These are phyloP conservation scores for Fistulina hepatica DNA, from an alignment of 1,284 basidiomycete genomes.

Conservation along the genomic window DNA sequence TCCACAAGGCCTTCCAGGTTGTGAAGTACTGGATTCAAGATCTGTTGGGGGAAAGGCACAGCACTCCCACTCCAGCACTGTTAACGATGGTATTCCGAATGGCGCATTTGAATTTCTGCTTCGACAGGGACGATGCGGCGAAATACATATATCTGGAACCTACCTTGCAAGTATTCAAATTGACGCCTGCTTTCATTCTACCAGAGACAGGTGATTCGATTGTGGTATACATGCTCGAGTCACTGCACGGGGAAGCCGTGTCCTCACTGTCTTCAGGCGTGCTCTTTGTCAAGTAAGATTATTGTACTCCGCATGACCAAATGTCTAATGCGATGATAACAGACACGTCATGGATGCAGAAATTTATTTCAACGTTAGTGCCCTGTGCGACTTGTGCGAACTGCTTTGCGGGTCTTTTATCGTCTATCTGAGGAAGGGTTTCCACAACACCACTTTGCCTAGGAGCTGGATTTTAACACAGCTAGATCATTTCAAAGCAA, in stretches of 20 bases:
- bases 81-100: slow-evolving; percentile 6
- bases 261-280: slow-evolving; percentile 19
- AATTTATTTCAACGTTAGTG: slow-evolving; percentile 28
- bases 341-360: slow-evolving; percentile 28
- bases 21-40: slow-evolving; percentile 32
- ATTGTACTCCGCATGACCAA: slow-evolving; percentile 16
- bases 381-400: slow-evolving; percentile 38
- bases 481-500: slow-evolving; percentile 18
- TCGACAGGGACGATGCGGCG: slow-evolving; percentile 11
- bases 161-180: no score
- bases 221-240: slow-evolving; percentile 27
- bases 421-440: slow-evolving; percentile 20
- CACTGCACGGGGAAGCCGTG: slow-evolving; percentile 15
- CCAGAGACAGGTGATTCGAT: slow-evolving; percentile 23
- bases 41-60: slow-evolving; percentile 23
- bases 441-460: slow-evolving; percentile 37
- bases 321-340: not conserved
- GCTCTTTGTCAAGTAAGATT: slow-evolving; percentile 23
- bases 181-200: no score
- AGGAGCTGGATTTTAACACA: slow-evolving; percentile 31
- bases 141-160: slow-evolving; percentile 7
- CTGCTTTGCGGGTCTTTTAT: slow-evolving; percentile 28
- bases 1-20: slow-evolving; percentile 23
- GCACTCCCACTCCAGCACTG: slow-evolving; percentile 9
- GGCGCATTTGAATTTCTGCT: slow-evolving; percentile 9